Evolutionary conservation across 306 rosid species (phyloP).

Genomic region (Calophaca sinica): DNA sequence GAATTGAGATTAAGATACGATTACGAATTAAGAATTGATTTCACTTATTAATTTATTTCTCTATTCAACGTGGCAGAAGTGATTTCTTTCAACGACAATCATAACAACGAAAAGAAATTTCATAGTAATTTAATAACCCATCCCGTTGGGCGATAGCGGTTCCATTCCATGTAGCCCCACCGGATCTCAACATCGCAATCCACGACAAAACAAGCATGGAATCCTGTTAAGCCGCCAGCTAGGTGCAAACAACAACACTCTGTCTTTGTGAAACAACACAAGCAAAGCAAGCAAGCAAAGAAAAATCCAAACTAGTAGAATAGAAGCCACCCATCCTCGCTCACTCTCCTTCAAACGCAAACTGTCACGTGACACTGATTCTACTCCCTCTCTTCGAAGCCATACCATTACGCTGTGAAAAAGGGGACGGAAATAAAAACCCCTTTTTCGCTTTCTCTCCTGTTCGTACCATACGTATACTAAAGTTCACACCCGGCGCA

Average conservation of each 20-base stretch:
- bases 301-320: not conserved
- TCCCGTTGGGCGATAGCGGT: not conserved
- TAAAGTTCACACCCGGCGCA: constrained; percentile 19
- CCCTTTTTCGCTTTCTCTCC: not conserved
- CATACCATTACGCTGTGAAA: not conserved
- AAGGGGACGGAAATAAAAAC: not conserved
- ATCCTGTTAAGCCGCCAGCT: not conserved
- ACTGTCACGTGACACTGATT: not conserved
- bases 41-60: no score
- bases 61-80: no score
- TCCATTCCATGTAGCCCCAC: not conserved
- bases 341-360: no score
- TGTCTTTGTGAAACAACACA: not conserved
- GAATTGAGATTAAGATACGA: no score
- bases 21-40: no score
- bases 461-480: not conserved
- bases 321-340: no score
- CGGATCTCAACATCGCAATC: not conserved
- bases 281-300: not conserved
- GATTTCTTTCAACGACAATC: no score
- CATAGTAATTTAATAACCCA: not conserved
- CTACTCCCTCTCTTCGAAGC: constrained; percentile 4
- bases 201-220: not conserved
- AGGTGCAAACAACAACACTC: not conserved
- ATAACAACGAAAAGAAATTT: not conserved